A percentile compares a stretch with the other conserved stretches of the same genome.
Conservation (phyloP, 2,329 filamentous ascomycete genomes). For the Penicillium fuscoglaucum region DNA sequence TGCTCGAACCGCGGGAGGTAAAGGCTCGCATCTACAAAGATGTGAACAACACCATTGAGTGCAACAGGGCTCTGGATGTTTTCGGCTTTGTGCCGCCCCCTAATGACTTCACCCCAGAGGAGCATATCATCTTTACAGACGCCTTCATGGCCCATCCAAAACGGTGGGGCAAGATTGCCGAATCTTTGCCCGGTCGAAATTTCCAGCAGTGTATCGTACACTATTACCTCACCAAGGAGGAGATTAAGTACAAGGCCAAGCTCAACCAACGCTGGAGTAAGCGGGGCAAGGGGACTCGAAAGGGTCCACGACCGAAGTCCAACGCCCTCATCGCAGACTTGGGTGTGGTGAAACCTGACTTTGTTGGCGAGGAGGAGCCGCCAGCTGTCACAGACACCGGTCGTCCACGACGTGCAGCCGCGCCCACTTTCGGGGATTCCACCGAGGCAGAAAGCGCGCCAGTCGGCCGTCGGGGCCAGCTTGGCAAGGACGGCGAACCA, state of each 20-base stretch:
- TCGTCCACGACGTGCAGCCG: conserved; percentile 50
- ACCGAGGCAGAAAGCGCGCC: conserved; percentile 32
- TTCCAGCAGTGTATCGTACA: conserved; percentile 53
- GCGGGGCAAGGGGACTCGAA: conserved; percentile 39
- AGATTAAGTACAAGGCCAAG: conserved; percentile 53
- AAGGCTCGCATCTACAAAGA: conserved; percentile 47
- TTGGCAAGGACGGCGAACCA: conserved; percentile 38
- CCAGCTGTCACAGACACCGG: conserved; percentile 52
- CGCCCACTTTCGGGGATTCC: conserved; percentile 50
- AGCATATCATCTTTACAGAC: conserved; percentile 49
- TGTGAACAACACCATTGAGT: conserved; percentile 46
- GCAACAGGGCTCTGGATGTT: conserved; percentile 42
- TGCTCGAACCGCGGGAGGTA: conserved; percentile 45
- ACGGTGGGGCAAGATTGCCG: conserved; percentile 54
- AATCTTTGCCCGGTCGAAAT: conserved; percentile 46
- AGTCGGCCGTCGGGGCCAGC: conserved; percentile 37
- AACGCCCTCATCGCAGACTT: conserved; percentile 52
- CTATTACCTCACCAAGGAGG: conserved; percentile 53
- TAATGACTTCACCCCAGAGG: conserved; percentile 50
- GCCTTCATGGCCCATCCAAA: conserved; percentile 52
- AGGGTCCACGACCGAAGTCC: conserved; percentile 46
- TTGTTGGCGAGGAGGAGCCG: conserved; percentile 47
- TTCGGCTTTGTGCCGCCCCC: conserved; percentile 48
- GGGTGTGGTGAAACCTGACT: conserved; percentile 44
- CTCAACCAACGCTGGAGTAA: conserved; percentile 49